Conservation (phyloP, 1,139 yeast species). For the Entelexis paramagnoliae region DNA sequence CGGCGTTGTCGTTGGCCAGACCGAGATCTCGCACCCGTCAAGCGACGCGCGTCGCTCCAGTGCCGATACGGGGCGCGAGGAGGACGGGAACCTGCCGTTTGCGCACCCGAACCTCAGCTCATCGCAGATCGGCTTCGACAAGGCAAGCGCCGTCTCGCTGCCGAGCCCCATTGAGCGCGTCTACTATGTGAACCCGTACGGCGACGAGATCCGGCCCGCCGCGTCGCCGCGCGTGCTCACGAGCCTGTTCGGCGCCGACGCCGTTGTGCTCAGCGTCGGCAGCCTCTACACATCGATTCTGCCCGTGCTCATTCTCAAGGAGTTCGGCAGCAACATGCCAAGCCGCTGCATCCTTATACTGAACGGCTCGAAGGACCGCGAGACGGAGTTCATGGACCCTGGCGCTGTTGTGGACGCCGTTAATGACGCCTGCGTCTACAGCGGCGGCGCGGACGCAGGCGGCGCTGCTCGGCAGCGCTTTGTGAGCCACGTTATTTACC, state of each 20-base stretch:
- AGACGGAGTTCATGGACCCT: conserved; percentile 59
- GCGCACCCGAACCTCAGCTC: conserved; percentile 68
- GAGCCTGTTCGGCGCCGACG: conserved; percentile 40
- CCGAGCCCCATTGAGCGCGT: conserved; percentile 66
- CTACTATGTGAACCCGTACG: conserved; percentile 77
- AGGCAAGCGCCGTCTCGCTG: conserved; percentile 47
- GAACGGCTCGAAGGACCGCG: conserved; percentile 68
- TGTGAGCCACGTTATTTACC: conserved; percentile 17
- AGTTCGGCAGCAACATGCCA: conserved; percentile 51
- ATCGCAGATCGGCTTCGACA: conserved; percentile 65
- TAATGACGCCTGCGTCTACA: conserved; percentile 33
- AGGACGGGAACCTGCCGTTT: conserved; percentile 61
- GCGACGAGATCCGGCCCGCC: conserved; percentile 72
- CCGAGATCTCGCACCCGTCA: conserved; percentile 81
- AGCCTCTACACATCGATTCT: conserved; percentile 77
- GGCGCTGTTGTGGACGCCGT: conserved; percentile 47
- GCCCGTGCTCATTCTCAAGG: conserved; percentile 65
- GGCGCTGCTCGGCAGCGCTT: background rate
- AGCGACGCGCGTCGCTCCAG: background rate
- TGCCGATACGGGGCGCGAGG: conserved; percentile 23
- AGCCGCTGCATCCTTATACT: conserved; percentile 38
- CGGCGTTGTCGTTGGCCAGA: conserved; percentile 76
- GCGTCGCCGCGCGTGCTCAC: conserved; percentile 58
- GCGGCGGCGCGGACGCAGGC: background rate
- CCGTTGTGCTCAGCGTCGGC: conserved; percentile 70